phyloP scores from a whole-genome alignment of 2,329 filamentous ascomycete genomes.

The Rhytidhysteron rufulum region DNA sequence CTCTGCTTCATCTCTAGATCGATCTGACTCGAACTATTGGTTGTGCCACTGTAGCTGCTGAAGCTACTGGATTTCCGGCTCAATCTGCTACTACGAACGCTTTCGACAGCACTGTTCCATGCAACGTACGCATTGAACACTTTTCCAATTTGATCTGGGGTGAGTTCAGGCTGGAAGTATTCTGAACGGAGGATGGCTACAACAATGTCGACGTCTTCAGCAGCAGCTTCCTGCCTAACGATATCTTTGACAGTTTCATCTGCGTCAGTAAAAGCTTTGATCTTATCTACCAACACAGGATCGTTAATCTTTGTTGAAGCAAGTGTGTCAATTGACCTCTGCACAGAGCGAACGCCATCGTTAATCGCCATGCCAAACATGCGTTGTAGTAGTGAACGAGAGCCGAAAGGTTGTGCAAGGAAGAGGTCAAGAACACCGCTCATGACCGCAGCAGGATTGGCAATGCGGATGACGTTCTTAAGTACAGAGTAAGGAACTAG shows the following conservation, averaged over 20 bases:
- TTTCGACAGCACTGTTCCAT: conserved; percentile 92
- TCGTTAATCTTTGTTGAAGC: conserved; percentile 72
- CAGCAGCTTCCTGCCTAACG: conserved; percentile 68
- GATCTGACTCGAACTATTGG: conserved; percentile 41
- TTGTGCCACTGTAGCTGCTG: conserved; percentile 23
- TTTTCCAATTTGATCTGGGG: conserved; percentile 70
- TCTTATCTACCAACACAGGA: conserved; percentile 70
- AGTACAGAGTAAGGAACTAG: conserved; percentile 88
- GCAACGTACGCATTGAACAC: conserved; percentile 94
- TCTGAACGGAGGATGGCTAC: conserved; percentile 82
- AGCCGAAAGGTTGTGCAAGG: conserved; percentile 88
- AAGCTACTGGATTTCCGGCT: conserved; percentile 31
- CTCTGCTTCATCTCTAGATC: conserved; percentile 86
- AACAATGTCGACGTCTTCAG: conserved; percentile 77
- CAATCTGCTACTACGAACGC: conserved; percentile 43
- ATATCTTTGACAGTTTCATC: conserved; percentile 70
- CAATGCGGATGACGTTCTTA: conserved; percentile 95
- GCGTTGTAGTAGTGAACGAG: conserved; percentile 84
- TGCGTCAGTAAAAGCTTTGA: conserved; percentile 73
- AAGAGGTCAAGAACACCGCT: conserved; percentile 92
- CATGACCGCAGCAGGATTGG: conserved; percentile 96
- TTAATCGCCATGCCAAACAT: conserved; percentile 91
- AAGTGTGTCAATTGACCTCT: conserved; percentile 79
- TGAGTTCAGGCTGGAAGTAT: conserved; percentile 66
- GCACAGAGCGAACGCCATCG: conserved; percentile 82